phyloP scores from a whole-genome alignment of 345 rosid species.

The Atalantia buxifolia region DNA sequence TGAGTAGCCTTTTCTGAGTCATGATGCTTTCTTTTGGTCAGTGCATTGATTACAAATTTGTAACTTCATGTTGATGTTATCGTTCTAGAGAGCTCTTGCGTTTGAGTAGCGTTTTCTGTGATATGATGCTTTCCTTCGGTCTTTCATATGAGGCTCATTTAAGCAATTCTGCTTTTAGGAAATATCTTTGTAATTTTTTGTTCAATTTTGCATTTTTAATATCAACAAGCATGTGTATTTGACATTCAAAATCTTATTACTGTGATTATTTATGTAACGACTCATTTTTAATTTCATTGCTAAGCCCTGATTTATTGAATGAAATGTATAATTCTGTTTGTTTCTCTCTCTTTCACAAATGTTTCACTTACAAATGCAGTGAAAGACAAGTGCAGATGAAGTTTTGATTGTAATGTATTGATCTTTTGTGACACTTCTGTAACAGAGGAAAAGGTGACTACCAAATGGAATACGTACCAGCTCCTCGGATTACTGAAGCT shows the following conservation, averaged over 20 bases:
- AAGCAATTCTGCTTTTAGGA: neutral
- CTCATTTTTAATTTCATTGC: neutral
- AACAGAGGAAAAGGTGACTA: constrained; percentile 86
- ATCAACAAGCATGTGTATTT: neutral
- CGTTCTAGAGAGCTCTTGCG: neutral
- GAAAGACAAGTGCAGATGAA: constrained; percentile 1
- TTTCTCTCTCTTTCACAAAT: neutral
- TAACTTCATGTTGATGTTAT: neutral
- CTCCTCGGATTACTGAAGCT: constrained; percentile 90
- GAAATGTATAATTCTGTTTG: neutral
- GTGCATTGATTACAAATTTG: neutral
- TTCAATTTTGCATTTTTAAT: neutral
- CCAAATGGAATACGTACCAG: constrained; percentile 88
- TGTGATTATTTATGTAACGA: neutral
- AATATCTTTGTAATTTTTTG: neutral
- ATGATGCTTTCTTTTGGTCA: neutral
- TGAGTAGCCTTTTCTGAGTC: neutral
- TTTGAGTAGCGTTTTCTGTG: neutral
- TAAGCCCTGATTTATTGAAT: neutral
- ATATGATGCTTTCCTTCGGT: neutral
- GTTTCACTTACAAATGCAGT: neutral
- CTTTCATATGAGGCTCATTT: neutral
- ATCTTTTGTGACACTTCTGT: constrained; percentile 18
- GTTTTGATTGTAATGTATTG: neutral
- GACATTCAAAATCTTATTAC: neutral